Evolutionary conservation across 495 filamentous ascomycete genomes (phyloP).

Genomic region (Penicillium canescens): DNA sequence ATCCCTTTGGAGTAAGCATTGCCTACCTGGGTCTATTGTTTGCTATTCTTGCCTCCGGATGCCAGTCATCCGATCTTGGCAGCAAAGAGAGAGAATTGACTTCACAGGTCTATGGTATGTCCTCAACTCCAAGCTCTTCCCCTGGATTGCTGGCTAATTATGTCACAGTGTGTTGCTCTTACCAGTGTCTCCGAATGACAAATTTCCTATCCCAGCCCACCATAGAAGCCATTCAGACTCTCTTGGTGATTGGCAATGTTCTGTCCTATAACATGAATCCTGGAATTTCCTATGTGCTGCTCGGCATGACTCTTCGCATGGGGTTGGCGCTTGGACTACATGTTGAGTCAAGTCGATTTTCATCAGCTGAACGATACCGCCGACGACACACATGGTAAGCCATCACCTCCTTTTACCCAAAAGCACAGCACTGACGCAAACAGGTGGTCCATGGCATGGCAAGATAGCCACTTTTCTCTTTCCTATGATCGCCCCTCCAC

Average conservation of each 20-base stretch:
- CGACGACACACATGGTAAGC: constrained; percentile 47
- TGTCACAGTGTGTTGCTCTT: constrained; percentile 56
- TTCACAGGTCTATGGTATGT: constrained; percentile 58
- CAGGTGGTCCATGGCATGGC: constrained; percentile 64
- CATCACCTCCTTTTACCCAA: neutral
- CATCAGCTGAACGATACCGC: constrained; percentile 37
- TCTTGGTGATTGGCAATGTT: constrained; percentile 60
- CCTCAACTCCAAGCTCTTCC: neutral
- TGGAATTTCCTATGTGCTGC: constrained; percentile 59
- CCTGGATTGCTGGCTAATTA: neutral
- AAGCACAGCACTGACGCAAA: neutral
- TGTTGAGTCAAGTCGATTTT: constrained; percentile 50
- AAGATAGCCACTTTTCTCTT: constrained; percentile 60
- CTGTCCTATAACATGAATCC: constrained; percentile 67
- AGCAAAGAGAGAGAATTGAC: constrained; percentile 57
- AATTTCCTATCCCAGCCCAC: constrained; percentile 62
- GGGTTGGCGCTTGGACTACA: constrained; percentile 59
- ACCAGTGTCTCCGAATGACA: constrained; percentile 62
- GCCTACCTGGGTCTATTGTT: constrained; percentile 72
- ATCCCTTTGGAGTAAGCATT: constrained; percentile 60
- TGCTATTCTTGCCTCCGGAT: constrained; percentile 75
- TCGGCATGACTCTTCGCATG: constrained; percentile 60
- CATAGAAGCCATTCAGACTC: constrained; percentile 57
- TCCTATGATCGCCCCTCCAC: constrained; percentile 60
- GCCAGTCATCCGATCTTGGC: constrained; percentile 74